These are phyloP conservation scores for Crithidia mellificae DNA, from an alignment of 208 protist species.

Conservation along the genomic window DNA sequence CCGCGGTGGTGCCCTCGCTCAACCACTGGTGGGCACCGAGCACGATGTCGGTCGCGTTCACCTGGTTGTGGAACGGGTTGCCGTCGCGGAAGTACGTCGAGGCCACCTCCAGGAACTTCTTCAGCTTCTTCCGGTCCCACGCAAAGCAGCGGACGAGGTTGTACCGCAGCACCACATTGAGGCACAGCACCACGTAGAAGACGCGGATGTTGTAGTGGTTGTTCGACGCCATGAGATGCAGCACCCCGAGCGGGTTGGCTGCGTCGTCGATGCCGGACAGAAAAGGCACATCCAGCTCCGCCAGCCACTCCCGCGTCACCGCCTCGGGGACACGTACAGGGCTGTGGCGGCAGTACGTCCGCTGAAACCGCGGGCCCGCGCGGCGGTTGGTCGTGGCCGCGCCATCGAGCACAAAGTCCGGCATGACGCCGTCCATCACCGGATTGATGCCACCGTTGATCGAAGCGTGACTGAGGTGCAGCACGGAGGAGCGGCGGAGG, in stretches of 20 bases:
- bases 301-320: slow-evolving; percentile 36
- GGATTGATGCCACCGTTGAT: slow-evolving; percentile 31
- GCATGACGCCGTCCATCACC: slow-evolving; percentile 29
- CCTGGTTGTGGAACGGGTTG: slow-evolving; percentile 80
- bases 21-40: slow-evolving; percentile 68
- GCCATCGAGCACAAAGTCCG: slow-evolving; percentile 34
- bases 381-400: slow-evolving; percentile 1
- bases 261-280: slow-evolving; percentile 41
- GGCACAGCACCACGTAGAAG: slow-evolving; percentile 46
- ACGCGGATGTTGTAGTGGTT: slow-evolving; percentile 7
- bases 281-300: slow-evolving; percentile 42
- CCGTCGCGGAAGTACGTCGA: slow-evolving; percentile 46
- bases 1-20: slow-evolving; percentile 37
- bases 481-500: slow-evolving; percentile 23
- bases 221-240: slow-evolving; percentile 24
- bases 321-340: slow-evolving; percentile 34
- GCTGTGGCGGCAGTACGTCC: slow-evolving; percentile 46
- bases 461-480: slow-evolving; percentile 35
- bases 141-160: slow-evolving; percentile 54
- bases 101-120: slow-evolving; percentile 42
- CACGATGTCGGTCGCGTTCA: slow-evolving; percentile 77
- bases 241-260: slow-evolving; percentile 16
- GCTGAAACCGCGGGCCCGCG: slow-evolving; percentile 46
- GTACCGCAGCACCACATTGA: slow-evolving; percentile 77
- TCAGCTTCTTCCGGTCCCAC: slow-evolving; percentile 45